Conservation (phyloP, 306 rosid genomes). For the Coriaria nepalensis region DNA sequence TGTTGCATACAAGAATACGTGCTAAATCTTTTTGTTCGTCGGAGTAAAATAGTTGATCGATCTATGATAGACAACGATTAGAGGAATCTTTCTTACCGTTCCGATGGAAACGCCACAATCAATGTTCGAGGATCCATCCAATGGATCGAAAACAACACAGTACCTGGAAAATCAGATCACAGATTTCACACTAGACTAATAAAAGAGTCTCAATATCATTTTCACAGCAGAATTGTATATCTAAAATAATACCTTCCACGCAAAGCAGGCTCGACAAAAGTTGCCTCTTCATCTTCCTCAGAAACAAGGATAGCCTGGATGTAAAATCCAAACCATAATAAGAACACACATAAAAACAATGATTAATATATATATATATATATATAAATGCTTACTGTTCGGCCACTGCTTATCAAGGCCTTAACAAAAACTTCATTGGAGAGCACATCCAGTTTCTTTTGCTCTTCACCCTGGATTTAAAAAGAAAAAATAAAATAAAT, state of each 20-base stretch:
- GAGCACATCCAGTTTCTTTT: slow-evolving; percentile 92
- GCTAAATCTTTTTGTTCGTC: no score
- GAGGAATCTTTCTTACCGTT: slow-evolving; percentile 33
- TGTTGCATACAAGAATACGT: no score
- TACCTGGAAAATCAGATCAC: slow-evolving; percentile 35
- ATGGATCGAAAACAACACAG: slow-evolving; percentile 75
- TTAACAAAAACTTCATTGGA: slow-evolving; percentile 88
- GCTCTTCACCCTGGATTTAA: slow-evolving; percentile 99
- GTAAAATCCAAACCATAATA: slow-evolving; percentile 19
- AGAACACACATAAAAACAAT: slow-evolving; percentile 6
- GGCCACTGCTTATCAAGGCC: slow-evolving; percentile 87
- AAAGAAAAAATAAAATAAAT: no score
- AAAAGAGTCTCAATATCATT: no score
- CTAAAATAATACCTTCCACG: slow-evolving; percentile 55
- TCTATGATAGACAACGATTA: no score
- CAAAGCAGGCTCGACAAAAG: slow-evolving; percentile 50
- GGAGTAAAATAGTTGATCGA: no score
- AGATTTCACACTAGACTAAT: no score
- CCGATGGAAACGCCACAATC: slow-evolving; percentile 98
- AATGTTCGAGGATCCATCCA: slow-evolving; percentile 66
- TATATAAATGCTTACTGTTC: slow-evolving; percentile 52
- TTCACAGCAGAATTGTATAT: not conserved
- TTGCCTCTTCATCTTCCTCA: slow-evolving; percentile 92
- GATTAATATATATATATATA: slow-evolving; percentile 11
- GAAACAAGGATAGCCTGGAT: slow-evolving; percentile 81